phyloP scores from a whole-genome alignment of 2,329 filamentous ascomycete species.

The Ophiocordyceps camponoti-leonardi region DNA sequence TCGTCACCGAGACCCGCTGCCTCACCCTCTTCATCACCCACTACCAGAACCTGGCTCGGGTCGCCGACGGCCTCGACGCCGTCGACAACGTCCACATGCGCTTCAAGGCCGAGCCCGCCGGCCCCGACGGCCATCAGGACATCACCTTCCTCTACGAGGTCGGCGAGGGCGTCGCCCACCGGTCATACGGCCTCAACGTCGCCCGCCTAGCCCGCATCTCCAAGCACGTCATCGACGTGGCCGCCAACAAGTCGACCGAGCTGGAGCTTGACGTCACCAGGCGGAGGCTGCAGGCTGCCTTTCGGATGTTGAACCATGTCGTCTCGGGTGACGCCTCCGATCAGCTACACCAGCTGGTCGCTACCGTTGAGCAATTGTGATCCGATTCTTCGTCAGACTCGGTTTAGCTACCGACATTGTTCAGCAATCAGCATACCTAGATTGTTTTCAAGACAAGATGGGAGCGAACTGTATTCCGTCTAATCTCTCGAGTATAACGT shows the following conservation, averaged over 20 bases:
- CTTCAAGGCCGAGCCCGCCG: conserved; percentile 37
- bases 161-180: conserved; percentile 75
- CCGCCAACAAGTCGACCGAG: conserved; percentile 60
- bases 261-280: conserved; percentile 57
- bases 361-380: conserved; percentile 34
- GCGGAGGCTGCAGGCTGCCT: conserved; percentile 39
- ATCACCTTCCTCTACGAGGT: conserved; percentile 94
- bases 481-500: not conserved
- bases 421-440: not conserved
- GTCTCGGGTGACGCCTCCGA: conserved; percentile 16
- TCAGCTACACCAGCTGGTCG: conserved; percentile 33
- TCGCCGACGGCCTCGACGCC: conserved; percentile 50
- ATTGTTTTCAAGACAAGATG: not conserved
- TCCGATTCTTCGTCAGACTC: not conserved
- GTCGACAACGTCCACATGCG: conserved; percentile 91
- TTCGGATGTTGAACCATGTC: conserved; percentile 23
- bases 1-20: conserved; percentile 57
- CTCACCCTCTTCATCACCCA: conserved; percentile 95
- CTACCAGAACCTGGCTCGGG: conserved; percentile 66
- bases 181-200: conserved; percentile 89
- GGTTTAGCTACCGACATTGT: not conserved
- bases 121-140: conserved; percentile 43
- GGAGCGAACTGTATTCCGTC: not conserved
- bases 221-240: conserved; percentile 57
- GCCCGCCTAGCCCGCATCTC: conserved; percentile 74